phyloP scores from a whole-genome alignment of 2,329 filamentous ascomycete species.

The Verticillium dahliae region DNA sequence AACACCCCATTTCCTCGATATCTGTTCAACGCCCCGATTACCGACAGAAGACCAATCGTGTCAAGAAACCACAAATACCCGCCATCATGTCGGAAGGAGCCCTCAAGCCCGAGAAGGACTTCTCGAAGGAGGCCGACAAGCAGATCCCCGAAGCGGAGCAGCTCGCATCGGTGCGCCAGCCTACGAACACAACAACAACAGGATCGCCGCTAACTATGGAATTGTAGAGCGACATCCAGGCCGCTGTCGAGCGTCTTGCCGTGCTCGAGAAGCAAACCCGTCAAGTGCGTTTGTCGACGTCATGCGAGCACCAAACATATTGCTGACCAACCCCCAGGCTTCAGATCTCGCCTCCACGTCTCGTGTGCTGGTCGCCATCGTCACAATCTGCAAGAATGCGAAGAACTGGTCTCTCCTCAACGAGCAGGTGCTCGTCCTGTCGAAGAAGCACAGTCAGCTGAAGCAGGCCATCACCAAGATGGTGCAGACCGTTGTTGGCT shows the following conservation, averaged over 20 bases:
- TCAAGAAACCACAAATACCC: conserved; percentile 3
- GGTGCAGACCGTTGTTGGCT: conserved; percentile 93
- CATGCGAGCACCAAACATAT: conserved; percentile 5
- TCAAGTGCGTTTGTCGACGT: conserved; percentile 55
- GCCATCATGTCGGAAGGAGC: conserved; percentile 71
- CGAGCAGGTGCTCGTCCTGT: conserved; percentile 90
- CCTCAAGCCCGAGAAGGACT: conserved; percentile 97
- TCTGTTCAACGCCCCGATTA: not conserved
- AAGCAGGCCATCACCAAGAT: conserved; percentile 99
- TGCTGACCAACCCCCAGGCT: conserved; percentile 50
- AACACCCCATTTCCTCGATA: not conserved
- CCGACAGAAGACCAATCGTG: not conserved
- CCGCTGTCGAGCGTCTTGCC: conserved; percentile 88
- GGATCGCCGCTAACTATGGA: conserved; percentile 18
- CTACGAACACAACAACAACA: conserved; percentile 13
- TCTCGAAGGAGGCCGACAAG: conserved; percentile 90
- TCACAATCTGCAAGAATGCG: conserved; percentile 88
- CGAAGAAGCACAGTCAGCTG: conserved; percentile 99
- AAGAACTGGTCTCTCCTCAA: conserved; percentile 93
- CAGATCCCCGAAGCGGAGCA: conserved; percentile 85
- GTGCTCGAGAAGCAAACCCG: conserved; percentile 92
- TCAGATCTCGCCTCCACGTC: conserved; percentile 96
- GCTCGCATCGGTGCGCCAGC: conserved; percentile 65
- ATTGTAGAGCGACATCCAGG: conserved; percentile 63
- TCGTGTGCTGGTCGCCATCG: conserved; percentile 77